These are phyloP conservation scores for Aquilaria malaccensis DNA, from an alignment of 345 rosid genomes.

Conservation along the genomic window DNA sequence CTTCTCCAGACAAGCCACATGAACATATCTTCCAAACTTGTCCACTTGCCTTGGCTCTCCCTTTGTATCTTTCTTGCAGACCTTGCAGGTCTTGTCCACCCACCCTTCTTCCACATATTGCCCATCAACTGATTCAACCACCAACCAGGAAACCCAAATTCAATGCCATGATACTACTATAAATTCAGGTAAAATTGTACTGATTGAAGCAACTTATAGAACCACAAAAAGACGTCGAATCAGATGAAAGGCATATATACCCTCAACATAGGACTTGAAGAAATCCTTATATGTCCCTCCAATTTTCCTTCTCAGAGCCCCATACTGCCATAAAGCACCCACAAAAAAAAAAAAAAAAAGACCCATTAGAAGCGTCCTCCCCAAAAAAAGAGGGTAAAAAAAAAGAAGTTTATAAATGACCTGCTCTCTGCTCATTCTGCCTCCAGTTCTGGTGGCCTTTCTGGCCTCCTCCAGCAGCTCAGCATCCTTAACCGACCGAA, in stretches of 20 bases:
- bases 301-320: slow-evolving; percentile 77
- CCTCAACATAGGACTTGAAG: slow-evolving; percentile 85
- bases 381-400: neutral
- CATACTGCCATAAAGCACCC: slow-evolving; percentile 43
- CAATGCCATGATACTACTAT: neutral
- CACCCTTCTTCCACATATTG: slow-evolving; percentile 55
- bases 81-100: slow-evolving; percentile 92
- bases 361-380: slow-evolving; percentile 6
- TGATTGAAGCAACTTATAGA: too few relatives aligned
- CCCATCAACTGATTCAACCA: slow-evolving; percentile 50
- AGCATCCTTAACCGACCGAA: slow-evolving; percentile 72
- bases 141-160: too few relatives aligned
- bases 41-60: slow-evolving; percentile 79
- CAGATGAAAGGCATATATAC: slow-evolving; percentile 18
- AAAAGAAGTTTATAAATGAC: slow-evolving; percentile 13
- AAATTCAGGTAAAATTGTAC: neutral
- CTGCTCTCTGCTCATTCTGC: slow-evolving; percentile 65
- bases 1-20: slow-evolving; percentile 59
- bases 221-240: too few relatives aligned
- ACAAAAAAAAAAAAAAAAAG: slow-evolving; percentile 3
- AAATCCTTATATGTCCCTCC: slow-evolving; percentile 95
- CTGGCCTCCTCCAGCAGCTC: slow-evolving; percentile 73
- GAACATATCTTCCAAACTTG: slow-evolving; percentile 68
- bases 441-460: slow-evolving; percentile 61
- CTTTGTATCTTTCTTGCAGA: slow-evolving; percentile 79